Percentiles rank a stretch among this genome's conserved stretches.
phyloP scores from a whole-genome alignment of 75 land plant species.

The Sequoiadendron giganteum region DNA sequence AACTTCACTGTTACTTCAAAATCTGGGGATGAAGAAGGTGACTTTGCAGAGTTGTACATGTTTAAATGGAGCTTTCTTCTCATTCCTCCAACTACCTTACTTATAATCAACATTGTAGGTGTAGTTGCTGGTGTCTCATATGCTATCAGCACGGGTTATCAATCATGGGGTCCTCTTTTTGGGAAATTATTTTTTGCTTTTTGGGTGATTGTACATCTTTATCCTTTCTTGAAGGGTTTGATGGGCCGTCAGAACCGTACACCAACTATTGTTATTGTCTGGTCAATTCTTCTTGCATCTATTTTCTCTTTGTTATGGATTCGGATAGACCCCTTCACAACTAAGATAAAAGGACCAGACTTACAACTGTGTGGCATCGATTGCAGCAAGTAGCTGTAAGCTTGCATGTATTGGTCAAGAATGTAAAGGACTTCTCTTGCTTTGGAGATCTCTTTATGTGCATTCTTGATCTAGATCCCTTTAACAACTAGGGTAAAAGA shows the following conservation, averaged over 20 bases:
- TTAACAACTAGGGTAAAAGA: conserved; percentile 47
- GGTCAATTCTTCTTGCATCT: conserved; percentile 86
- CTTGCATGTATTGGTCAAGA: background rate
- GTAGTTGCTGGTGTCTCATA: conserved; percentile 84
- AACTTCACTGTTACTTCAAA: conserved; percentile 92
- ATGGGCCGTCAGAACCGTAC: conserved; percentile 93
- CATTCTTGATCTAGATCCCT: conserved; percentile 1
- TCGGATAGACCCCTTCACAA: conserved; percentile 73
- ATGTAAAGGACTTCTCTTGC: background rate
- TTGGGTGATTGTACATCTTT: conserved; percentile 90
- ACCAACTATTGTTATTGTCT: conserved; percentile 81
- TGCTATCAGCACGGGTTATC: conserved; percentile 87
- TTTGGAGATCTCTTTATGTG: background rate
- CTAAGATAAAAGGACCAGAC: conserved; percentile 65
- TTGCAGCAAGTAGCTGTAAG: conserved; percentile 16
- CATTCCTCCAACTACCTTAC: conserved; percentile 79
- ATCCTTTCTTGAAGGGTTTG: conserved; percentile 88
- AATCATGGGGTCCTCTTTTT: conserved; percentile 90
- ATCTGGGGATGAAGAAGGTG: conserved; percentile 77
- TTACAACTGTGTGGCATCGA: conserved; percentile 64
- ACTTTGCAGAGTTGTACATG: conserved; percentile 75
- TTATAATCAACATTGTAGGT: conserved; percentile 78
- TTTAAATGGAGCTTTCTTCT: conserved; percentile 86
- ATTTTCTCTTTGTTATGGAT: conserved; percentile 89
- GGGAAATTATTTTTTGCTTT: conserved; percentile 90